phyloP scores from a whole-genome alignment of 768 basidiomycete species.

The Pisolithus albus region DNA sequence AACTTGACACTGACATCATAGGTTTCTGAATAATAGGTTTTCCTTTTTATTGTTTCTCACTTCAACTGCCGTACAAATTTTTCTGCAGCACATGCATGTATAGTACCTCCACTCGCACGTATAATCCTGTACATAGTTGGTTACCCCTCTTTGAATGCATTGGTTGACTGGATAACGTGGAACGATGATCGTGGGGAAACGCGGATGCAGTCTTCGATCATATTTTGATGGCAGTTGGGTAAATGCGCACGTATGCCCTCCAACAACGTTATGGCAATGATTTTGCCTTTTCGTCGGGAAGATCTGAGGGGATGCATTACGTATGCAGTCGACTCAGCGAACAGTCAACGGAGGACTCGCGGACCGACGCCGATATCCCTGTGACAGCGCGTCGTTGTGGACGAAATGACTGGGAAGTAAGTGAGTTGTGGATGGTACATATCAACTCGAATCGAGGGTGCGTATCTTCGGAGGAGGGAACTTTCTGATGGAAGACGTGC shows the following conservation, averaged over 20 bases:
- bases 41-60: constrained; percentile 26
- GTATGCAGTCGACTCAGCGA: constrained; percentile 13
- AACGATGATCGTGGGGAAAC: constrained; percentile 9
- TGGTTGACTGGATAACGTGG: neutral
- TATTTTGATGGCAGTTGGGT: constrained; percentile 25
- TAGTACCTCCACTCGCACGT: constrained; percentile 18
- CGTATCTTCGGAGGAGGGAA: neutral
- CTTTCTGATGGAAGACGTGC: neutral
- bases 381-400: neutral
- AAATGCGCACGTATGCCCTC: constrained; percentile 24
- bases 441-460: neutral
- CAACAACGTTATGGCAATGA: constrained; percentile 4
- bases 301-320: constrained; percentile 23
- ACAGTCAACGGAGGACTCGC: neutral
- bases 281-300: constrained; percentile 3
- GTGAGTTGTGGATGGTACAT: too few species aligned
- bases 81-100: constrained; percentile 35
- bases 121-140: constrained; percentile 28
- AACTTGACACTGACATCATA: constrained; percentile 14
- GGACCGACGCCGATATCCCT: too few species aligned
- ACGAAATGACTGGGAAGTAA: too few species aligned
- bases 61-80: constrained; percentile 26
- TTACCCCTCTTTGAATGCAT: neutral
- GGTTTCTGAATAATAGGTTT: constrained; percentile 8
- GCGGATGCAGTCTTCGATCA: constrained; percentile 17